Conservation (phyloP, 352 stramenopile species). For the Stephanocyclus meneghinianus region DNA sequence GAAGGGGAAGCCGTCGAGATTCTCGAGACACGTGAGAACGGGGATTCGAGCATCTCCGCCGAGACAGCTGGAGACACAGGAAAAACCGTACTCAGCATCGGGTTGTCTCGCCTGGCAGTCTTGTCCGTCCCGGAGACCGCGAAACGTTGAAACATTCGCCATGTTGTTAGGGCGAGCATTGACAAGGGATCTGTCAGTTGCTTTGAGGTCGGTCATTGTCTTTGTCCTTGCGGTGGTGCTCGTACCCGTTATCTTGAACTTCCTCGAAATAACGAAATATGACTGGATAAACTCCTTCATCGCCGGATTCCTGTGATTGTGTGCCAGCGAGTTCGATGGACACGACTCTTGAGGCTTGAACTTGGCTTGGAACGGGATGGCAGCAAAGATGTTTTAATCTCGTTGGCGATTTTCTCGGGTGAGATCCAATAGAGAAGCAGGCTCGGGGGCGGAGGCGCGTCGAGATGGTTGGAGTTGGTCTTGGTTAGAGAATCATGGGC, state of each 20-base stretch:
- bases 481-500: too few species aligned
- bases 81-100: slow-evolving; percentile 35
- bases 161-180: too few species aligned
- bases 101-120: slow-evolving; percentile 30
- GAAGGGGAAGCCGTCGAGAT: slow-evolving; percentile 43
- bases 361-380: slow-evolving; percentile 23
- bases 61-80: slow-evolving; percentile 39
- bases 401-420: too few species aligned
- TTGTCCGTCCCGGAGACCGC: slow-evolving; percentile 28
- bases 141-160: too few species aligned
- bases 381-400: too few species aligned
- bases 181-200: not conserved
- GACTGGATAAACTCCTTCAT: slow-evolving; percentile 49
- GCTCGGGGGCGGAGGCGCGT: too few species aligned
- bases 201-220: not conserved
- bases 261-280: slow-evolving; percentile 38
- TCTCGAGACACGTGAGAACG: slow-evolving; percentile 34
- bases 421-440: too few species aligned
- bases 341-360: slow-evolving; percentile 34
- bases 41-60: slow-evolving; percentile 49
- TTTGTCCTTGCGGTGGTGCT: slow-evolving; percentile 35
- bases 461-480: too few species aligned
- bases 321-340: slow-evolving; percentile 37
- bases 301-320: slow-evolving; percentile 55
- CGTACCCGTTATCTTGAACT: slow-evolving; percentile 50